These are phyloP conservation scores for Colletotrichum sp. DNA, from an alignment of 2,329 filamentous ascomycete species.

Conservation along the genomic window DNA sequence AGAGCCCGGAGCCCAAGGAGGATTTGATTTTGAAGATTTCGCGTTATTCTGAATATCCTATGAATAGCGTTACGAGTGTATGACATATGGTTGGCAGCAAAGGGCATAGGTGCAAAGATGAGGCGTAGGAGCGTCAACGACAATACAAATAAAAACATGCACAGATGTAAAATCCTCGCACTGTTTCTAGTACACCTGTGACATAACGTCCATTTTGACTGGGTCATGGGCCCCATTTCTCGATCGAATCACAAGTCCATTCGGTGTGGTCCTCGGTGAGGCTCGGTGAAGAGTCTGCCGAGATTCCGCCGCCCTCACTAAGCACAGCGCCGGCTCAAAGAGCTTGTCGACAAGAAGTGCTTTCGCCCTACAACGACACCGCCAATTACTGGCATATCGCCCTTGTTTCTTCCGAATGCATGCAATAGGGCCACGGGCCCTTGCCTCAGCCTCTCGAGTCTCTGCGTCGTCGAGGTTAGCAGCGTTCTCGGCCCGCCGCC, in stretches of 20 bases:
- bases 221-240: not conserved
- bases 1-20: not conserved
- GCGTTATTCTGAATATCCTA: conserved; percentile 3
- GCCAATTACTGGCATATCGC: conserved; percentile 21
- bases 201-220: not conserved
- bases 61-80: not conserved
- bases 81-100: not conserved
- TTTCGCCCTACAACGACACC: conserved; percentile 10
- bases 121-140: not conserved
- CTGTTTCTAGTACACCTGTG: not conserved
- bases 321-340: conserved; percentile 6
- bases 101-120: not conserved
- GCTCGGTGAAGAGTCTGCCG: conserved; percentile 19
- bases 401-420: conserved; percentile 28
- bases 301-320: conserved; percentile 21
- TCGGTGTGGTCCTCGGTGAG: conserved; percentile 14
- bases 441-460: conserved; percentile 23
- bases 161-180: not conserved
- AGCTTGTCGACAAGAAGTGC: not conserved
- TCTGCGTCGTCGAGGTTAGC: conserved; percentile 10
- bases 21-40: not conserved
- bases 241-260: not conserved
- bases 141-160: not conserved
- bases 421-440: conserved; percentile 27
- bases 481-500: conserved; percentile 11